phyloP scores from a whole-genome alignment of 306 rosid species.

The Morella rubra region DNA sequence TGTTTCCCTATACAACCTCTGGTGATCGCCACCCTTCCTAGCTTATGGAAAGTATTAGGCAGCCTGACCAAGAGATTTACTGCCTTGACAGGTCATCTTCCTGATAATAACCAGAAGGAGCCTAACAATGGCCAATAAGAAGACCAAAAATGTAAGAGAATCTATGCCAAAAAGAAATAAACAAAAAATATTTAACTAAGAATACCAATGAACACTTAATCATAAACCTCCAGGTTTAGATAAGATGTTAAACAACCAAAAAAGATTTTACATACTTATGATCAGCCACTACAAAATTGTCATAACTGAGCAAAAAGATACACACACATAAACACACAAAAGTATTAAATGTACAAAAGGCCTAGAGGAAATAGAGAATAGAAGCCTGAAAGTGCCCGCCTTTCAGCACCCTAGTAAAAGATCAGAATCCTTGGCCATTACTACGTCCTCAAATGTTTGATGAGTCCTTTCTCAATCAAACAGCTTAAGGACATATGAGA shows the following conservation, averaged over 20 bases:
- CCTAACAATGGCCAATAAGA: background rate
- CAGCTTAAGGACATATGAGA: background rate
- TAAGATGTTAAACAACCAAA: background rate
- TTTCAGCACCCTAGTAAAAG: no score
- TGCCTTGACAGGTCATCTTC: conserved; percentile 3
- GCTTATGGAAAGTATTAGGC: background rate
- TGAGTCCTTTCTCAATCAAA: no score
- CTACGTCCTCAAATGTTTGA: no score
- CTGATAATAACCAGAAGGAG: background rate
- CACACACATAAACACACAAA: no score
- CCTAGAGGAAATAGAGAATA: no score
- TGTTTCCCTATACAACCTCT: background rate
- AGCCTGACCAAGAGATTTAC: background rate
- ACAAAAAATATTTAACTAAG: no score
- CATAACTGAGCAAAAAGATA: no score
- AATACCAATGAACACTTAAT: background rate
- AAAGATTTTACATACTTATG: background rate
- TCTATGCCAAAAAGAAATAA: background rate
- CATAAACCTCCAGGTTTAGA: background rate
- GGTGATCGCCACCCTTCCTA: background rate
- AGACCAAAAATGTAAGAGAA: background rate
- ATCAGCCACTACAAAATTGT: no score
- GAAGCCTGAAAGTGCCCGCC: no score
- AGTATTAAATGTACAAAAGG: no score
- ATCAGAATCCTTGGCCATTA: no score